Conservation (phyloP, 306 rosid species). For the Bauhinia variegata region DNA sequence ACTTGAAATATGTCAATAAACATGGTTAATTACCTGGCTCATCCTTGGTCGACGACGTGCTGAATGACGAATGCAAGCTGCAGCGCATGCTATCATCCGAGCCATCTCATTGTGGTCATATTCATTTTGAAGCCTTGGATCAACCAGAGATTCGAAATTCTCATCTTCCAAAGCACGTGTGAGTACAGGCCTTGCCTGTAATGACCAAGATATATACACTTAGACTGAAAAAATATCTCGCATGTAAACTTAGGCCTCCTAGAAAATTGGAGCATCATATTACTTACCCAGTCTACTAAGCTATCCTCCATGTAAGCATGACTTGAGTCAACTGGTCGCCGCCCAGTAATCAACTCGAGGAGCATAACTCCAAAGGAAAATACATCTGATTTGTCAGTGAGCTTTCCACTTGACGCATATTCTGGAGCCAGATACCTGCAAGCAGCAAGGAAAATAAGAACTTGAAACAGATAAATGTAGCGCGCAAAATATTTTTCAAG, state of each 20-base stretch:
- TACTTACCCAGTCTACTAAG: constrained; percentile 95
- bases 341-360: constrained; percentile 86
- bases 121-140: constrained; percentile 67
- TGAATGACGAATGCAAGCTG: constrained; percentile 95
- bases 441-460: constrained; percentile 35
- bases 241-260: not conserved
- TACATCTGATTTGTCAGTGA: constrained; percentile 93
- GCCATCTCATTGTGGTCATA: constrained; percentile 72
- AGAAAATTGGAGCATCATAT: constrained; percentile 16
- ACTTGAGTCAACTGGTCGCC: constrained; percentile 75
- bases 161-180: constrained; percentile 73
- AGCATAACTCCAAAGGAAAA: constrained; percentile 96
- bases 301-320: constrained; percentile 81
- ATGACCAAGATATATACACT: constrained; percentile 40
- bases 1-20: not conserved
- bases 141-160: constrained; percentile 66
- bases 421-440: constrained; percentile 95
- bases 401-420: constrained; percentile 95
- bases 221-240: not conserved
- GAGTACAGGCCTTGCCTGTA: constrained; percentile 95
- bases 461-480: not conserved
- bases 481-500: constrained; percentile 1
- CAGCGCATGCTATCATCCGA: constrained; percentile 88
- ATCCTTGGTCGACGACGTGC: constrained; percentile 87
- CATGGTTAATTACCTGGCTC: constrained; percentile 78